Evolutionary conservation across 345 rosid species (phyloP).

Genomic region (sweet orange (Citrus sinensis)): DNA sequence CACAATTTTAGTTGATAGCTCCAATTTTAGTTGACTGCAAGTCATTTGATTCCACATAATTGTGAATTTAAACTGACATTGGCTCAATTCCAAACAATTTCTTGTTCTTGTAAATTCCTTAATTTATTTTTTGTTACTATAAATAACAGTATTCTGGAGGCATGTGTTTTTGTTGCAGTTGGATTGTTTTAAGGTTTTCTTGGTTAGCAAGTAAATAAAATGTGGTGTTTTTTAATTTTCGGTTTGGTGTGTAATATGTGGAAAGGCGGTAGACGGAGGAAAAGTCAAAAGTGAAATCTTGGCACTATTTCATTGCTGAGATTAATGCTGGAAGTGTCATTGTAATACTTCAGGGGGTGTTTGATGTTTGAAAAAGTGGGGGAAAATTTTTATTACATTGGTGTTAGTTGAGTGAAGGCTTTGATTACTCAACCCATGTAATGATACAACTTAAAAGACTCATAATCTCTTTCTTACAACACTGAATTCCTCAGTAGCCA

Average conservation of each 20-base stretch:
- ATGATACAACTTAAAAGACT: neutral
- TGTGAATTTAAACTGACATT: too few species aligned
- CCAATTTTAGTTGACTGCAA: too few species aligned
- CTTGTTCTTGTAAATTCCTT: too few species aligned
- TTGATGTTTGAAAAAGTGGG: neutral
- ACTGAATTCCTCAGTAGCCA: neutral
- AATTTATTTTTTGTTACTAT: too few species aligned
- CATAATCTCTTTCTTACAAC: neutral
- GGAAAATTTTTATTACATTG: neutral
- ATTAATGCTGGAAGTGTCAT: neutral
- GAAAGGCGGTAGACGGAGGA: neutral
- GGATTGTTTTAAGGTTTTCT: neutral
- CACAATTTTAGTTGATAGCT: too few species aligned
- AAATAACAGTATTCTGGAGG: neutral
- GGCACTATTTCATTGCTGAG: neutral
- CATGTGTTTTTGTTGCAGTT: neutral
- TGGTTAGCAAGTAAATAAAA: neutral
- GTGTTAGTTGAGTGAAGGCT: neutral
- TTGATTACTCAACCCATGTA: neutral
- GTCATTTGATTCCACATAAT: too few species aligned
- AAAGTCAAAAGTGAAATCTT: neutral
- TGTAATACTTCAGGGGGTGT: neutral
- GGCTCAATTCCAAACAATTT: too few species aligned
- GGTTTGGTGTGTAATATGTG: neutral
- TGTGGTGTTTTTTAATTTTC: neutral